These are phyloP conservation scores for Syncephalis plumigaleata DNA, from an alignment of 371 early-diverging fungal species.

Conservation along the genomic window DNA sequence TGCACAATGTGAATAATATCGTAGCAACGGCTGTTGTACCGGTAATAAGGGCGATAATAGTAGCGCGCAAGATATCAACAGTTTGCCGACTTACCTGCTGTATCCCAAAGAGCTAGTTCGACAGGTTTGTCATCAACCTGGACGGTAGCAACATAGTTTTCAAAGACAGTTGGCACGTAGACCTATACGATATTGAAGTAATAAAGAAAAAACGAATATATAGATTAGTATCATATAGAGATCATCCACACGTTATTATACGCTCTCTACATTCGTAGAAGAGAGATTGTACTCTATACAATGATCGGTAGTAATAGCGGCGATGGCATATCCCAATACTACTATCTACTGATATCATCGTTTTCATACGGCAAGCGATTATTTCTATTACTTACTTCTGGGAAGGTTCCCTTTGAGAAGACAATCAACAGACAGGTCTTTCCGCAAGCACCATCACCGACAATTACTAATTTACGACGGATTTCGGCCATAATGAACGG, in stretches of 20 bases:
- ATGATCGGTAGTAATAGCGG: too few relatives aligned
- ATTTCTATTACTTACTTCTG: constrained; percentile 60
- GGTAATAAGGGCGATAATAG: not conserved
- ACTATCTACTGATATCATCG: too few relatives aligned
- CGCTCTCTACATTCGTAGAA: too few relatives aligned
- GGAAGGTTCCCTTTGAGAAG: constrained; percentile 83
- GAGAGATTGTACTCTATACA: too few relatives aligned
- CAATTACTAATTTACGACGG: constrained; percentile 89
- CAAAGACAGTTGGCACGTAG: constrained; percentile 61
- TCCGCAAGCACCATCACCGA: constrained; percentile 96
- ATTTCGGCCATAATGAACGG: constrained; percentile 47
- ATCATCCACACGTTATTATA: too few relatives aligned
- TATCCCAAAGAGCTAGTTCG: constrained; percentile 39
- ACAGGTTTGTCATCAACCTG: constrained; percentile 23
- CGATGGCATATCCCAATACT: too few relatives aligned
- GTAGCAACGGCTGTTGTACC: not conserved
- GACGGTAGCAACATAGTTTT: constrained; percentile 34
- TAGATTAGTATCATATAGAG: too few relatives aligned
- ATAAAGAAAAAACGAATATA: not conserved
- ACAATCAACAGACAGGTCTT: constrained; percentile 94
- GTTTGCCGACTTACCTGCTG: constrained; percentile 41
- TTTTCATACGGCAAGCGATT: too few relatives aligned
- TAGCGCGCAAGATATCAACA: not conserved
- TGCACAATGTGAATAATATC: not conserved
- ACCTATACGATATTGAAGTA: constrained; percentile 15